Conservation (phyloP, 106 monocot genomes). For the Dendrobium huoshanense region DNA sequence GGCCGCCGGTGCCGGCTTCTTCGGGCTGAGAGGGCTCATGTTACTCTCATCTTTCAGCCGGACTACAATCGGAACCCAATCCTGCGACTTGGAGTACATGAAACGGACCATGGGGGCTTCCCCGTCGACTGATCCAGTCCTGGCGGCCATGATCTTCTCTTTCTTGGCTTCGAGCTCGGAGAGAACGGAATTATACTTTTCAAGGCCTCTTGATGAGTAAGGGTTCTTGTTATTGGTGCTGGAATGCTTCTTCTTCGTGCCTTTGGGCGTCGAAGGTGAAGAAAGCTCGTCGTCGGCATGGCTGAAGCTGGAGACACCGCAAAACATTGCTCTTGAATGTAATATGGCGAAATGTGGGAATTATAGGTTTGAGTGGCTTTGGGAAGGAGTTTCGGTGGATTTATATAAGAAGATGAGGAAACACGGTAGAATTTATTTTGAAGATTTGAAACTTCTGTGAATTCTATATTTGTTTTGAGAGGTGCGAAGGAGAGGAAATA, state of each 20-base stretch:
- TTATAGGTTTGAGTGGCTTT: too few relatives aligned
- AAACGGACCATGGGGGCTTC: background rate
- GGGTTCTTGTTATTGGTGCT: background rate
- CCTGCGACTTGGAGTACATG: background rate
- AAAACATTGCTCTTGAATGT: background rate
- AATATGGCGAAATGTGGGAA: too few relatives aligned
- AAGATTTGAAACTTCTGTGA: too few relatives aligned
- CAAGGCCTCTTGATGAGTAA: background rate
- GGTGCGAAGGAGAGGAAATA: too few relatives aligned
- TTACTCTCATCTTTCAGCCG: background rate
- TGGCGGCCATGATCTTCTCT: background rate
- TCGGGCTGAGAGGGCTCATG: background rate
- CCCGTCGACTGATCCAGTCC: background rate
- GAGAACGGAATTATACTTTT: background rate
- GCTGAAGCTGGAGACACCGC: background rate
- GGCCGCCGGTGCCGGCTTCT: background rate
- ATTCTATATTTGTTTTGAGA: too few relatives aligned
- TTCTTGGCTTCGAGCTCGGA: background rate
- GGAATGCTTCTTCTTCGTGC: background rate
- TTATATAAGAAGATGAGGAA: too few relatives aligned
- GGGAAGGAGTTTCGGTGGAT: too few relatives aligned
- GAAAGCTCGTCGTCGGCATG: background rate
- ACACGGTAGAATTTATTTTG: too few relatives aligned
- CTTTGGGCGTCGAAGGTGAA: constrained; percentile 1
- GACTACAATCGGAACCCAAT: background rate